Evolutionary conservation across 306 rosid genomes (phyloP).

Genomic region (Rubus parviflorus): DNA sequence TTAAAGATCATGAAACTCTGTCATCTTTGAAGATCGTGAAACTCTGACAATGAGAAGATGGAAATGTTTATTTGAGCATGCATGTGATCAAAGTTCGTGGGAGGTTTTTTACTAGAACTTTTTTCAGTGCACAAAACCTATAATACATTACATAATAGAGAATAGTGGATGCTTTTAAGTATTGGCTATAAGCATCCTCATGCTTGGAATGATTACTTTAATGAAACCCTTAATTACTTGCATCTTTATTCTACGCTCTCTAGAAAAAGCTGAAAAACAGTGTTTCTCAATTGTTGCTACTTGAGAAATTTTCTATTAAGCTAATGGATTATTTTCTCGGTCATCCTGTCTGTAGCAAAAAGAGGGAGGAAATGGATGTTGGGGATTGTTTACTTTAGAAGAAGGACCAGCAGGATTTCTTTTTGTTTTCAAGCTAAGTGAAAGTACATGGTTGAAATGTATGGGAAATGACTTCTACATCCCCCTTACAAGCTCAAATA

Average conservation of each 20-base stretch:
- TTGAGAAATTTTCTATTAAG: background rate
- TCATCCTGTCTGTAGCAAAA: constrained; percentile 56
- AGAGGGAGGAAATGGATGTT: constrained; percentile 59
- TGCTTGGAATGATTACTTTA: constrained; percentile 7
- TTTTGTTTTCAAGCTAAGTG: constrained; percentile 78
- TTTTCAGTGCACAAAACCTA: background rate
- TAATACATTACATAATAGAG: background rate
- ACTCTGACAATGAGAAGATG: background rate
- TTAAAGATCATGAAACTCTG: background rate
- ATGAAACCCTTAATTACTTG: background rate
- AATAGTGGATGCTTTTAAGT: constrained; percentile 12
- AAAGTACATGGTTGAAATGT: constrained; percentile 63
- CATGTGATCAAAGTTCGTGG: background rate
- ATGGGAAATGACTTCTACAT: constrained; percentile 74
- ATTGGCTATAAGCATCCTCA: constrained; percentile 17
- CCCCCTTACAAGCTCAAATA: constrained; percentile 58
- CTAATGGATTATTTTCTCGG: constrained; percentile 7
- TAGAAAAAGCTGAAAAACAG: constrained; percentile 14
- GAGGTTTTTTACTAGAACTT: background rate
- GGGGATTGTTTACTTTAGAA: constrained; percentile 56
- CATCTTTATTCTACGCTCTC: constrained; percentile 13
- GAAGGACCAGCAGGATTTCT: constrained; percentile 77
- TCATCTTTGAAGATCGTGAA: background rate
- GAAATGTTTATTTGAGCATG: background rate
- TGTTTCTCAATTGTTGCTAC: constrained; percentile 5